These are phyloP conservation scores for Dactylellina sp. DNA, from an alignment of 2,329 filamentous ascomycete genomes.

Conservation along the genomic window DNA sequence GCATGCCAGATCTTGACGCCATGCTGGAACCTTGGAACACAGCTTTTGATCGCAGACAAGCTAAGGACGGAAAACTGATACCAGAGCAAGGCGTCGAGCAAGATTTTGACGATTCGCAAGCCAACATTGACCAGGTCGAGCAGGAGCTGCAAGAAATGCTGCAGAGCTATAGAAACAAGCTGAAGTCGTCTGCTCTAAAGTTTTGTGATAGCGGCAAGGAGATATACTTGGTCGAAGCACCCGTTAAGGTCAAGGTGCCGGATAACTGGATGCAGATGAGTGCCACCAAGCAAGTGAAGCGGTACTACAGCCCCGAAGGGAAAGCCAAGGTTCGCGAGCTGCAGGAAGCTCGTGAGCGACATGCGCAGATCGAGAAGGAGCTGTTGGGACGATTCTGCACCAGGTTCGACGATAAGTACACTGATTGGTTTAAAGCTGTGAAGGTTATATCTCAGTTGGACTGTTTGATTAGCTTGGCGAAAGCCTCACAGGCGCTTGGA, in stretches of 20 bases:
- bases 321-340: constrained; percentile 84
- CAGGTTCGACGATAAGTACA: constrained; percentile 88
- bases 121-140: constrained; percentile 80
- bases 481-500: constrained; percentile 84
- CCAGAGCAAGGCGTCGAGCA: constrained; percentile 88
- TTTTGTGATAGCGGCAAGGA: constrained; percentile 93
- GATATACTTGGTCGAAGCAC: constrained; percentile 93
- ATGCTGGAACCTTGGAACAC: constrained; percentile 87
- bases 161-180: constrained; percentile 75
- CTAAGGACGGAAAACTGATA: constrained; percentile 82
- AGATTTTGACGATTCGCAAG: constrained; percentile 87
- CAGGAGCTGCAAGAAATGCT: constrained; percentile 77
- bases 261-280: constrained; percentile 96
- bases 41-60: constrained; percentile 86
- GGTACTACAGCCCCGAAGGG: constrained; percentile 91
- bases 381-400: constrained; percentile 84
- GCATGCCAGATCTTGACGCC: constrained; percentile 85
- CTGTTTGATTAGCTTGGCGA: constrained; percentile 91
- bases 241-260: constrained; percentile 84
- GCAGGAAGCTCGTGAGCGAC: constrained; percentile 93
- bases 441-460: constrained; percentile 92
- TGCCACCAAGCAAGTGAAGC: constrained; percentile 86
- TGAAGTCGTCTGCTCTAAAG: constrained; percentile 79
- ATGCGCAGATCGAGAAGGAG: constrained; percentile 89
- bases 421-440: constrained; percentile 87